Conservation (phyloP, 768 basidiomycete species). For the Jaapia argillacea region DNA sequence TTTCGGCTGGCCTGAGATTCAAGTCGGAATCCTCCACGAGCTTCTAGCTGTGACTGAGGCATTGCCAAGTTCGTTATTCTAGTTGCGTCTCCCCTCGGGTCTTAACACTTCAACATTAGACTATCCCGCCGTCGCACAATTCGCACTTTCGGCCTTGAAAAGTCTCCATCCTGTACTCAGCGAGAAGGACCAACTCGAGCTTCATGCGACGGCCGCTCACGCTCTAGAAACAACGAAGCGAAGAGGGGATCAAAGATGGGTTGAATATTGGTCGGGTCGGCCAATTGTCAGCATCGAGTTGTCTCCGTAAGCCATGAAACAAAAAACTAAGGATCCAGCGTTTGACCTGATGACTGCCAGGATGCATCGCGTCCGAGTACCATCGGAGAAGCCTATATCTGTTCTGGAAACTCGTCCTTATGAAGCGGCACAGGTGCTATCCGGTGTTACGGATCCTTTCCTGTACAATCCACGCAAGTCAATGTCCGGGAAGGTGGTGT, state of each 20-base stretch:
- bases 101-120: constrained; percentile 44
- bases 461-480: constrained; percentile 83
- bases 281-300: constrained; percentile 75
- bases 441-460: constrained; percentile 68
- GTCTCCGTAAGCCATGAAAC: constrained; percentile 45
- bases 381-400: constrained; percentile 63
- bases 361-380: constrained; percentile 57
- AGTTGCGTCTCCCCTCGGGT: neutral
- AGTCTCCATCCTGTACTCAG: constrained; percentile 59
- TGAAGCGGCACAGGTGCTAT: constrained; percentile 37
- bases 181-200: constrained; percentile 68
- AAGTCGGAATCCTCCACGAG: constrained; percentile 88
- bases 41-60: constrained; percentile 87
- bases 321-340: neutral
- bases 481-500: constrained; percentile 41
- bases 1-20: constrained; percentile 92
- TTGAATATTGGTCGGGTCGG: constrained; percentile 84
- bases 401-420: constrained; percentile 32
- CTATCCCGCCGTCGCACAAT: constrained; percentile 75
- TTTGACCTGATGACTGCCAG: constrained; percentile 26
- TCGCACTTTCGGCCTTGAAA: constrained; percentile 82
- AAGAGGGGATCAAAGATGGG: constrained; percentile 57
- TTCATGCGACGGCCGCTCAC: constrained; percentile 62
- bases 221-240: constrained; percentile 68
- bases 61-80: constrained; percentile 63